Evolutionary conservation across 2,329 filamentous ascomycete species (phyloP), one percentile per base, ranked within the genome.

Genomic region (Monosporascus sp.): DNA sequence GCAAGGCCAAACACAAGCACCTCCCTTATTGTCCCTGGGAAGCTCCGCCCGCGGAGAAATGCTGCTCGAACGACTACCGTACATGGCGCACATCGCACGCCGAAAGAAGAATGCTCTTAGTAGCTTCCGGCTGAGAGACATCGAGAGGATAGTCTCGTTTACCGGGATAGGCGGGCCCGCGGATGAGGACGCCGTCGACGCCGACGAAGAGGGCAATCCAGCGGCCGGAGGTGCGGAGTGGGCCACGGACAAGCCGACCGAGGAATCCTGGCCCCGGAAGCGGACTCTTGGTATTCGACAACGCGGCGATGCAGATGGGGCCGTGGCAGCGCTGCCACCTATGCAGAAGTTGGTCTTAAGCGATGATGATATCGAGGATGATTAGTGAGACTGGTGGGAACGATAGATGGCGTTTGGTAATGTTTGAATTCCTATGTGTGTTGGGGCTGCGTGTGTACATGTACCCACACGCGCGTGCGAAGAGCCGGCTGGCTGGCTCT

Each of bases 311-410:
- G 59, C 63, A 52, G 58, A 61, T 49, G 55, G 60, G 46, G 53
- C 63, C 3, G 68, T 65, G 9, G 65, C 73, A 45, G 70, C 71
- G 2, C 70, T 74, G 27, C 65, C 79, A 57, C 72, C 77, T 43
- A 79, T 84, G 56, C 82, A 85, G 67, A 88, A 86, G 62, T 71
- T 92, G 58, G 81, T 90, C 45, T 71, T 93, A 41, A 90, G 85
- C 60, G 89, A 94, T 63, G 89, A 94, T 70, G 89, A 94, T 73
- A 93, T 94, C 65, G 88, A 91, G 68, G 89, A 92, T 62, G 74
- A 81, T 59, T 75, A 35, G 31, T 35, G 31, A 35, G 31, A 35
- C 31, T 35, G 27, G 24, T 25, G 9, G 31, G 11, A 11, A 35
- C 31, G 9, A 14, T 35, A 11, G 31, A 35, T 5, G 9, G 31